Base-by-base conservation (phyloP, 2,329 filamentous ascomycete species). In the Colletotrichum lini region DNA sequence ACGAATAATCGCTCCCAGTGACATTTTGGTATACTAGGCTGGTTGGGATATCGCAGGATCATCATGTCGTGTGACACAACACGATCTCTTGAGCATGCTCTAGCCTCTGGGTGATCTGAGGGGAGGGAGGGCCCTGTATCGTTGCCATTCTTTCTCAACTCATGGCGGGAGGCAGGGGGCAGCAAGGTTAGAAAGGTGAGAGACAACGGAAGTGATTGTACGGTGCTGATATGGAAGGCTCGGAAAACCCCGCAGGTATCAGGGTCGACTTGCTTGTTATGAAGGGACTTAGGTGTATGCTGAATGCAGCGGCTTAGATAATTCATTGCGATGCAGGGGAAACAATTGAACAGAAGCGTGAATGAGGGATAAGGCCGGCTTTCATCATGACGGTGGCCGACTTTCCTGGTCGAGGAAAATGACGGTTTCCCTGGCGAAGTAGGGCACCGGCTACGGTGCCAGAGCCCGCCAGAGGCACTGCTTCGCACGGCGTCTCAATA, bases 61-160 rank as follows among this genome's bases (percentile, higher is more conserved):
- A 35, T n/a, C 47, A 62, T 52, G 59, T 52, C 23, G 45, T 61
- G 59, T 38, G 45, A 50, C 53, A 7, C 47, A 40, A 7, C 47
- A 40, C 13, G 45, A n/a, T 52, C 58, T 40, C 44, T 38, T 6
- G n/a, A 15, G 47, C 9, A 21, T 38, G 30, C 16, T 42, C 45
- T 52, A 21, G 23, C 38, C 40, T 62, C 35, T 10, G 59, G 45
- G 21, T n/a, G 35, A n/a, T 16, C 7, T 23, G 13, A 7, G 13
- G 30, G 8, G 30, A 35, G 30, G 30, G 8, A 35, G 30, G 30
- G 30, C 9, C 10, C 10, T 10, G 9, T 35, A 35, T 35, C n/a
- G n/a, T 57, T 57, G n/a, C n/a, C n/a, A 44, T 23, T 56, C 16
- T 21, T 21, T 7, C 12, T 13, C 18, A 18, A 38, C 13, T 38